A percentile compares a stretch with the other conserved stretches of the same genome.
phyloP scores from a whole-genome alignment of 1,284 basidiomycete genomes.

The Takashimella tepidaria region DNA sequence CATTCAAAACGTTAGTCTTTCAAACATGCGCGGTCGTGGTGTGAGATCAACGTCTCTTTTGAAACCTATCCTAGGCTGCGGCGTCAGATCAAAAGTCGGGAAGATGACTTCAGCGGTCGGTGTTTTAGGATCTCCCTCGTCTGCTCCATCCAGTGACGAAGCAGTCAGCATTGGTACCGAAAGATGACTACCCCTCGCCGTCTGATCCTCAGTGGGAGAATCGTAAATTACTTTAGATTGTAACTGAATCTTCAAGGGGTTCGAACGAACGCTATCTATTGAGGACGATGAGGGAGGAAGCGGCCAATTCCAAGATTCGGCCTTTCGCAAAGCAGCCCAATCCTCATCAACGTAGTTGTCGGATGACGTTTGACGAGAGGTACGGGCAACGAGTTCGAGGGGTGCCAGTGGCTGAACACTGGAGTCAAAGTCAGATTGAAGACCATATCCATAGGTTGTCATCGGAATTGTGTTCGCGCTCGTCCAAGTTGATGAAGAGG shows the following conservation, averaged over 20 bases:
- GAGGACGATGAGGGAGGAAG: conserved; percentile 2
- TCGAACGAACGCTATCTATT: background rate
- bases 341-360: conserved; percentile 1
- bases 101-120: background rate
- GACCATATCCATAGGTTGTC: no score
- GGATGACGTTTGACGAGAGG: background rate
- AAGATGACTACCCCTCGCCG: no score
- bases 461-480: no score
- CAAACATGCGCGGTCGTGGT: background rate
- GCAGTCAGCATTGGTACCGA: background rate
- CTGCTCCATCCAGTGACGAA: background rate
- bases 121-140: background rate
- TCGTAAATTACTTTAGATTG: background rate
- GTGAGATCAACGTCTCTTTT: background rate
- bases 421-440: no score
- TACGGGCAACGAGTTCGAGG: background rate
- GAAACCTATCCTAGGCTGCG: background rate
- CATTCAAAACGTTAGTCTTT: no score
- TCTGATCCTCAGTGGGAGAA: no score
- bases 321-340: conserved; percentile 7
- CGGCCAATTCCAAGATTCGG: conserved; percentile 13
- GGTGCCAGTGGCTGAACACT: no score
- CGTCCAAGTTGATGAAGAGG: no score
- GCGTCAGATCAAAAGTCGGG: background rate
- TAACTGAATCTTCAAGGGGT: background rate